A percentile compares a stretch with the other conserved stretches of the same genome.
These are phyloP conservation scores for Clavispora carvajalis DNA, from an alignment of 805 yeast species.

Conservation along the genomic window DNA sequence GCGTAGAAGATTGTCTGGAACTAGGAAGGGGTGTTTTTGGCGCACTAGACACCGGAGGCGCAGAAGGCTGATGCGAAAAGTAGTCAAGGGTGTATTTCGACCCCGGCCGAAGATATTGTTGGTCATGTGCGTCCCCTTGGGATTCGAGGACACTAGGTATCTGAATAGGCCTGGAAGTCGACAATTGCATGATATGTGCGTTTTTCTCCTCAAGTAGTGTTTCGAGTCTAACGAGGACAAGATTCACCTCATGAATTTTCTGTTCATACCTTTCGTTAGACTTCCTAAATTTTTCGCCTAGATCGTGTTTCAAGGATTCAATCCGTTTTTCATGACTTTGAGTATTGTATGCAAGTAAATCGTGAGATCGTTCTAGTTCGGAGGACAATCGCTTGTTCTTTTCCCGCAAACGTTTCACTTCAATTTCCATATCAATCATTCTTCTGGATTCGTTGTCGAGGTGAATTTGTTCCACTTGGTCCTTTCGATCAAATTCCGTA, in stretches of 20 bases:
- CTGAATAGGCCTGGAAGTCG: constrained; percentile 34
- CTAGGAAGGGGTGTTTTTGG: neutral
- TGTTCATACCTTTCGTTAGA: constrained; percentile 27
- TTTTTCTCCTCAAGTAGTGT: constrained; percentile 33
- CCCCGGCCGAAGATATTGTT: neutral
- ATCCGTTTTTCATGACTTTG: constrained; percentile 21
- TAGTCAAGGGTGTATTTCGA: neutral
- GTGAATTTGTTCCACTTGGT: no score
- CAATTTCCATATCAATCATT: constrained; percentile 1
- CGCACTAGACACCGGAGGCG: neutral
- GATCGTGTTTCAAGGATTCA: constrained; percentile 20
- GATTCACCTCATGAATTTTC: constrained; percentile 29
- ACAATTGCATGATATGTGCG: constrained; percentile 27
- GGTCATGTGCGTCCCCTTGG: no score
- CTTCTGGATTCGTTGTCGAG: neutral
- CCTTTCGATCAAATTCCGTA: no score
- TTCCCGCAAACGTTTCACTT: constrained; percentile 15
- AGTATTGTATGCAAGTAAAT: constrained; percentile 11
- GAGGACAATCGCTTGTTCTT: constrained; percentile 14
- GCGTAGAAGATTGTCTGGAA: constrained; percentile 1
- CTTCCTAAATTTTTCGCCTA: constrained; percentile 21
- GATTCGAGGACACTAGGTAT: constrained; percentile 19
- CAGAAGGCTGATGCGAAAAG: neutral
- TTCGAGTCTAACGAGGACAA: constrained; percentile 29
- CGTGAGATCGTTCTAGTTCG: constrained; percentile 15